These are phyloP conservation scores for Mucuna pruriens DNA, from an alignment of 306 rosid species.

Conservation along the genomic window DNA sequence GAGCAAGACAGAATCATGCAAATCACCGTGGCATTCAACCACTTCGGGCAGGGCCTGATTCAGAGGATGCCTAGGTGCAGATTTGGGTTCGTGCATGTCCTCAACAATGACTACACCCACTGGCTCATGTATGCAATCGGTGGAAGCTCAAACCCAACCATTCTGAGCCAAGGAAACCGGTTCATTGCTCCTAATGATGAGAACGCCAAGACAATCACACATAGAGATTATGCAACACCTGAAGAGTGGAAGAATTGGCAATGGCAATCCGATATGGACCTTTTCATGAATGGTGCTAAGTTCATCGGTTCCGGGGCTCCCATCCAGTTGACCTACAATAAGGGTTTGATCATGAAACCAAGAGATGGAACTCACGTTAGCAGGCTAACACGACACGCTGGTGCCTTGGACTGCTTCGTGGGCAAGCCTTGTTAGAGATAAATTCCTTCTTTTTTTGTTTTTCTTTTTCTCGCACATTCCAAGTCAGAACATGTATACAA, in stretches of 20 bases:
- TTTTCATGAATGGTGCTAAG: conserved; percentile 37
- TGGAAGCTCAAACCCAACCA: conserved; percentile 75
- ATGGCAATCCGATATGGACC: conserved; percentile 34
- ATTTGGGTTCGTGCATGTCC: conserved; percentile 72
- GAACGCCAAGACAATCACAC: conserved; percentile 60
- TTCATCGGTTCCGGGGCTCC: background rate
- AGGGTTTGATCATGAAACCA: conserved; percentile 35
- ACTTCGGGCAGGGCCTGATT: conserved; percentile 38
- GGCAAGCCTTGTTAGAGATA: conserved; percentile 37
- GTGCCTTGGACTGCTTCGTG: conserved; percentile 11
- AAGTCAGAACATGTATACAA: too few relatives aligned
- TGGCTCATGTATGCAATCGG: conserved; percentile 94
- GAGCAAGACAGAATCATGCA: conserved; percentile 38
- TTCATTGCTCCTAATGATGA: conserved; percentile 65
- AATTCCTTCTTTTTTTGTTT: too few relatives aligned
- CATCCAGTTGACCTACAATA: background rate
- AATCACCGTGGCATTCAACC: conserved; percentile 41
- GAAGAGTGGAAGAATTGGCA: conserved; percentile 34
- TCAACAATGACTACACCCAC: conserved; percentile 85
- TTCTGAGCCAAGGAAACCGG: conserved; percentile 84
- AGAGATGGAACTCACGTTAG: conserved; percentile 20
- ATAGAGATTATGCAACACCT: background rate
- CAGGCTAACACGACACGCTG: conserved; percentile 21
- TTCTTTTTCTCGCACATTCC: too few relatives aligned
- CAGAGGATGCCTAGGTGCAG: conserved; percentile 51